A percentile compares a stretch with the other conserved stretches of the same genome.
phyloP scores from a whole-genome alignment of 305 asterid genomes.

The Withania somnifera region DNA sequence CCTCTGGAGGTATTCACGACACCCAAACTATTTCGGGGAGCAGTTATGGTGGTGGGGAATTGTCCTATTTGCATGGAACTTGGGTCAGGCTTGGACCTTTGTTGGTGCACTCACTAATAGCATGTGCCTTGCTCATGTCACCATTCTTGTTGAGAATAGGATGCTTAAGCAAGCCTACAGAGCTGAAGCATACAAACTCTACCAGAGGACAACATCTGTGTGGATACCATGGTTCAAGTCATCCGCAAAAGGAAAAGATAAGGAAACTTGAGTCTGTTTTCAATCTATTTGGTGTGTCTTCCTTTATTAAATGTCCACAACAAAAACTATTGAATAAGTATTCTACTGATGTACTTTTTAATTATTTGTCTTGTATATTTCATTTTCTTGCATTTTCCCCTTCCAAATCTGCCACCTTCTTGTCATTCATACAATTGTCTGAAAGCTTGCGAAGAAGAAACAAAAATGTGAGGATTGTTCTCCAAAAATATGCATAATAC shows the following conservation, averaged over 20 bases:
- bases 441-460: neutral
- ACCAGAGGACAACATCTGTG: constrained; percentile 61
- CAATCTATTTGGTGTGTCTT: neutral
- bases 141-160: constrained; percentile 66
- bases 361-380: neutral
- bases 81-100: constrained; percentile 49
- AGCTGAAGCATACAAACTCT: constrained; percentile 53
- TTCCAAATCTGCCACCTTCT: neutral
- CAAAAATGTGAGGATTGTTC: neutral
- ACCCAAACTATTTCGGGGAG: constrained; percentile 92
- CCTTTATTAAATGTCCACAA: neutral
- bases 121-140: constrained; percentile 74
- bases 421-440: neutral
- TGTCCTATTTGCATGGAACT: constrained; percentile 56
- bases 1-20: constrained; percentile 68
- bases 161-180: constrained; percentile 66
- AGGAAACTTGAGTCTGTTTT: constrained; percentile 31
- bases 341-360: neutral
- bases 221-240: constrained; percentile 83
- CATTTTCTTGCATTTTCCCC: neutral
- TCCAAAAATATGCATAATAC: neutral
- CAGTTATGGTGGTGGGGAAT: constrained; percentile 99
- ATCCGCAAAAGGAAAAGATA: constrained; percentile 29
- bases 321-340: neutral
- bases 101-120: constrained; percentile 65